These are phyloP conservation scores for Thuja plicata DNA, from an alignment of 83 land plant genomes.

Conservation along the genomic window DNA sequence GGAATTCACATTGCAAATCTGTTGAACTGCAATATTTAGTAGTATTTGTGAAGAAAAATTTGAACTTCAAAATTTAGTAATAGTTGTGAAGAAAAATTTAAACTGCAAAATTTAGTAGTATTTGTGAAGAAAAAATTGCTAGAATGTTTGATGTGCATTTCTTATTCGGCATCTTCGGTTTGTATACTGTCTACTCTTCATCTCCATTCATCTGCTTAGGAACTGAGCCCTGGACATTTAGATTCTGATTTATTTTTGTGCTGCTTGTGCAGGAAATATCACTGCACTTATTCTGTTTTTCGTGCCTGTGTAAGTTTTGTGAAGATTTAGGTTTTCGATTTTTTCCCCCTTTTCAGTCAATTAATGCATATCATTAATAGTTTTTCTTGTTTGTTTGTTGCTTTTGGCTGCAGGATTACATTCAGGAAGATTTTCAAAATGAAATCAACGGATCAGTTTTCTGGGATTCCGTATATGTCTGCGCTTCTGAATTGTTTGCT, in stretches of 20 bases:
- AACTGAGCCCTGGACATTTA: not conserved
- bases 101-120: no score
- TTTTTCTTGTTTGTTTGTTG: not conserved
- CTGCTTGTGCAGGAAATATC: slow-evolving; percentile 27
- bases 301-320: slow-evolving; percentile 58
- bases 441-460: slow-evolving; percentile 66
- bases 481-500: slow-evolving; percentile 69
- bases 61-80: no score
- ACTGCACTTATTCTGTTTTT: slow-evolving; percentile 62
- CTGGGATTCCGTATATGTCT: slow-evolving; percentile 66
- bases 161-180: slow-evolving; percentile 51
- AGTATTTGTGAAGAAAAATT: no score
- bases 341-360: not conserved
- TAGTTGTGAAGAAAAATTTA: no score
- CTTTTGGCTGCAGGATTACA: slow-evolving; percentile 32
- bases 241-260: slow-evolving; percentile 3
- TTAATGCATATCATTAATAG: not conserved
- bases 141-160: slow-evolving; percentile 17
- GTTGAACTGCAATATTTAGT: no score
- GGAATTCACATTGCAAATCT: no score
- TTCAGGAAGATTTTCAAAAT: slow-evolving; percentile 46
- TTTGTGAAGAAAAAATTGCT: not conserved
- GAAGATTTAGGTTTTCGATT: not conserved
- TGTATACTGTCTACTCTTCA: not conserved
- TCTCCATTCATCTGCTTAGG: not conserved